These are phyloP conservation scores for Babesia bovis DNA, from an alignment of 169 alveolate species.

Conservation along the genomic window DNA sequence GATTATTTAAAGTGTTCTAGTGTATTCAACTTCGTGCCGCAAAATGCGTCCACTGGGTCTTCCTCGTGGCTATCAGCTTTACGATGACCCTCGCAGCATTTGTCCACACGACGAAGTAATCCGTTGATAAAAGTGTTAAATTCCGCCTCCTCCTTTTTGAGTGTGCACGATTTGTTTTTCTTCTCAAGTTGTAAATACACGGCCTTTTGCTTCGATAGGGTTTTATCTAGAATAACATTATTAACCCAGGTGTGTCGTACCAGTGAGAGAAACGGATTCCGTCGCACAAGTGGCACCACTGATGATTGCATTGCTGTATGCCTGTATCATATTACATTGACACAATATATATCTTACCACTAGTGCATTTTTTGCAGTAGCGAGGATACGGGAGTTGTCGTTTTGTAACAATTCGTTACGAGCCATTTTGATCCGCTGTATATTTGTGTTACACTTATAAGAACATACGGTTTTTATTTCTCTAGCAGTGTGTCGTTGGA, in stretches of 20 bases:
- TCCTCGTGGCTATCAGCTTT: constrained; percentile 11
- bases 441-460: background rate
- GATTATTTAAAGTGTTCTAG: background rate
- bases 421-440: constrained; percentile 43
- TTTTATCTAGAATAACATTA: constrained; percentile 16
- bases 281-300: constrained; percentile 30
- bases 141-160: constrained; percentile 48
- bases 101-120: constrained; percentile 45
- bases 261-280: constrained; percentile 33
- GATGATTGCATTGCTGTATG: constrained; percentile 38
- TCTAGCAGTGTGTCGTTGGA: constrained; percentile 31
- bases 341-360: constrained; percentile 7
- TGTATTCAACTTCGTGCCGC: background rate
- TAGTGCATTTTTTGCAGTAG: constrained; percentile 38
- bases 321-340: constrained; percentile 5
- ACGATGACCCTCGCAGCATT: constrained; percentile 31
- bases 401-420: constrained; percentile 12
- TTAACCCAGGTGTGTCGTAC: background rate
- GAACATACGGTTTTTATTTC: constrained; percentile 43
- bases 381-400: constrained; percentile 27
- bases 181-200: constrained; percentile 29
- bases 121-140: constrained; percentile 39
- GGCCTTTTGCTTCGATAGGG: constrained; percentile 29
- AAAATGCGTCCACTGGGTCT: constrained; percentile 6
- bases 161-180: background rate